Evolutionary conservation across 352 stramenopile species (phyloP).

Genomic region (Pseudoperonospora humuli): DNA sequence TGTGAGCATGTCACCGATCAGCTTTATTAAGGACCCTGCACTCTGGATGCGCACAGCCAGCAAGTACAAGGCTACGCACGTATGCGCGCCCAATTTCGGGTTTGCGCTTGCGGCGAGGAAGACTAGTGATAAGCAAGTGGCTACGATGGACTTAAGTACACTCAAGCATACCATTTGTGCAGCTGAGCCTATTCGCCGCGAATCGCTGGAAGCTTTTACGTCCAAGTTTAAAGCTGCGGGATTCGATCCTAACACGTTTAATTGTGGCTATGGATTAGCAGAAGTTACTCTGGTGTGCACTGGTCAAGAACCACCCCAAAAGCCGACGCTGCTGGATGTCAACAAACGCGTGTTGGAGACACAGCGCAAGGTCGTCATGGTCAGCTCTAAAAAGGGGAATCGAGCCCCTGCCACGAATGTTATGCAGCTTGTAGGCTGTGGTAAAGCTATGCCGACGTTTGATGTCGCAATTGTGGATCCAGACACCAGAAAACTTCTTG

Average conservation of each 20-base stretch:
- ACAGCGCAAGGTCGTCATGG: slow-evolving; percentile 34
- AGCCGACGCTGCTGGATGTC: slow-evolving; percentile 55
- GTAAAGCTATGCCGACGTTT: slow-evolving; percentile 73
- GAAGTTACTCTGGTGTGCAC: slow-evolving; percentile 80
- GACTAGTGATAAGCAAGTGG: slow-evolving; percentile 53
- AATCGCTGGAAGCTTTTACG: slow-evolving; percentile 71
- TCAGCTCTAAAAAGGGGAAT: slow-evolving; percentile 22
- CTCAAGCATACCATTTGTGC: slow-evolving; percentile 76
- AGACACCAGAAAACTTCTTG: slow-evolving; percentile 36
- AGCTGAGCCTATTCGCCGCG: slow-evolving; percentile 68
- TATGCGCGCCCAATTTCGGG: slow-evolving; percentile 76
- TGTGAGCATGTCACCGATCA: slow-evolving; percentile 78
- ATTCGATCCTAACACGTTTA: slow-evolving; percentile 70
- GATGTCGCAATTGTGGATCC: slow-evolving; percentile 57
- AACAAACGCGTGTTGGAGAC: slow-evolving; percentile 59
- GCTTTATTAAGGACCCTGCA: slow-evolving; percentile 79
- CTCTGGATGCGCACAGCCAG: slow-evolving; percentile 72
- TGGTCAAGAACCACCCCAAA: slow-evolving; percentile 51
- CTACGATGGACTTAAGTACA: slow-evolving; percentile 48
- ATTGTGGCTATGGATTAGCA: slow-evolving; percentile 73
- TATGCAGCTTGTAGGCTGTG: slow-evolving; percentile 71
- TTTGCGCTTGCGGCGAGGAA: slow-evolving; percentile 70
- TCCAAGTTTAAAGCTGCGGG: slow-evolving; percentile 48
- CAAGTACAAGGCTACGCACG: slow-evolving; percentile 72
- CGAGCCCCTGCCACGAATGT: slow-evolving; percentile 20